phyloP scores from a whole-genome alignment of 2,329 filamentous ascomycete species.

The Trichoderma sp. region DNA sequence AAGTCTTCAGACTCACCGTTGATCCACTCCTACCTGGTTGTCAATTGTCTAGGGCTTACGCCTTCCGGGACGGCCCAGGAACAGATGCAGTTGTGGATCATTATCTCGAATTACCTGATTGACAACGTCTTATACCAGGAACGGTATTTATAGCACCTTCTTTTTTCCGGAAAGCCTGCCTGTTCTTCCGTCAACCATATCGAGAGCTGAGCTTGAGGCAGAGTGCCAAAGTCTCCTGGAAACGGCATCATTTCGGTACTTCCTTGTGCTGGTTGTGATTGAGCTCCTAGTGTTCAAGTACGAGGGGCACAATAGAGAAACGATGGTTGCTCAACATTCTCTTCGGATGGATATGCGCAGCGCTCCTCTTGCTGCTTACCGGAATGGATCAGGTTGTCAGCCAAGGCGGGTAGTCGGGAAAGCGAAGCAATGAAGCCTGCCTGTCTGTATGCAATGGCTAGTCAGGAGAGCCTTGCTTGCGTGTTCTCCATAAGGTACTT shows the following conservation, averaged over 20 bases:
- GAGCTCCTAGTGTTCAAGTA: constrained; percentile 13
- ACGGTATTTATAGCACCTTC: no score
- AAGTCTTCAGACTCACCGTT: not conserved
- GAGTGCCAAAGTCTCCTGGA: not conserved
- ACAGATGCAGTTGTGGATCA: constrained; percentile 12
- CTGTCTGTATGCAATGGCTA: not conserved
- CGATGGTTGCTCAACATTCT: not conserved
- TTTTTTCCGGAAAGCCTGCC: not conserved
- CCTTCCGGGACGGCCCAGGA: constrained; percentile 12
- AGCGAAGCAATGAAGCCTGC: not conserved
- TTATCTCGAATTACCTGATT: not conserved
- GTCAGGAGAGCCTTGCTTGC: constrained; percentile 13
- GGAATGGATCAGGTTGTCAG: not conserved
- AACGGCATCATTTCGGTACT: constrained; percentile 2
- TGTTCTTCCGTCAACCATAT: constrained; percentile 2
- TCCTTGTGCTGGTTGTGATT: not conserved
- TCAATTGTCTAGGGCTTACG: constrained; percentile 20
- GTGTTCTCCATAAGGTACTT: not conserved
- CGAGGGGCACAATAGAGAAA: not conserved
- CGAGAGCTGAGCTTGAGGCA: not conserved
- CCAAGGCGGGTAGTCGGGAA: not conserved
- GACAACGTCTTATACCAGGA: not conserved
- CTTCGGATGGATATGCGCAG: not conserved
- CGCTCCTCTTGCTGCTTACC: not conserved
- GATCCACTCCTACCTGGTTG: not conserved